These are phyloP conservation scores for Pseudozyma sp. DNA, from an alignment of 1,284 basidiomycete genomes.

Conservation along the genomic window DNA sequence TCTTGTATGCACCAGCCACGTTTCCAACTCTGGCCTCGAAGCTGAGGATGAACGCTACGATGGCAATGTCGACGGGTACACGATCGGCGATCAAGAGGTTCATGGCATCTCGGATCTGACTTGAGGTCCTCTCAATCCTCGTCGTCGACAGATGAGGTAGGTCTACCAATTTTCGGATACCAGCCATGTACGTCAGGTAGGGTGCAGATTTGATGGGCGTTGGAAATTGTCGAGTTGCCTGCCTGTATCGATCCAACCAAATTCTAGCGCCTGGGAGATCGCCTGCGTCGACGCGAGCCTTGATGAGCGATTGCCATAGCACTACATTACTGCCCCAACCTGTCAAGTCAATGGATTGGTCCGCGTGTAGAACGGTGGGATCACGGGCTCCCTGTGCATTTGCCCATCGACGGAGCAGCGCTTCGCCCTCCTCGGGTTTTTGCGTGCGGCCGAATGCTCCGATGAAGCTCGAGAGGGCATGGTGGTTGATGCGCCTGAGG, in stretches of 20 bases:
- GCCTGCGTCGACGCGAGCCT: conserved; percentile 15
- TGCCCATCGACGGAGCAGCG: conserved; percentile 25
- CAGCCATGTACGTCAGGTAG: conserved; percentile 34
- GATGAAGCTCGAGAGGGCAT: conserved; percentile 28
- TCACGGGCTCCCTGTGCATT: conserved; percentile 12
- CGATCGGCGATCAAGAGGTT: conserved; percentile 22
- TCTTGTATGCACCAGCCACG: conserved; percentile 6
- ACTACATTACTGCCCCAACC: conserved; percentile 36
- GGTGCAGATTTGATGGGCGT: conserved; percentile 15
- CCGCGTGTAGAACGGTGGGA: background rate
- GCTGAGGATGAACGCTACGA: conserved; percentile 32
- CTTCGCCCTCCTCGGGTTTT: conserved; percentile 22
- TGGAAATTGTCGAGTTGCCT: background rate
- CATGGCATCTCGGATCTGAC: conserved; percentile 9
- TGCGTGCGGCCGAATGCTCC: conserved; percentile 14
- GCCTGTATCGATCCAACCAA: conserved; percentile 39
- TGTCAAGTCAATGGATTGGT: conserved; percentile 12
- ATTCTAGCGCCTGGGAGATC: conserved; percentile 23
- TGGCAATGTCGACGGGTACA: conserved; percentile 16
- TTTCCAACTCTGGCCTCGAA: conserved; percentile 31
- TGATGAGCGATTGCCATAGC: conserved; percentile 34
- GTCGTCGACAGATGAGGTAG: background rate
- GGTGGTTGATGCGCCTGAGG: conserved; percentile 18
- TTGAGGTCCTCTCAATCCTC: background rate
- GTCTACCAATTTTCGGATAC: conserved; percentile 11